These are phyloP conservation scores for Teratosphaeriaceae sp. DNA, from an alignment of 2,329 filamentous ascomycete species.

Conservation along the genomic window DNA sequence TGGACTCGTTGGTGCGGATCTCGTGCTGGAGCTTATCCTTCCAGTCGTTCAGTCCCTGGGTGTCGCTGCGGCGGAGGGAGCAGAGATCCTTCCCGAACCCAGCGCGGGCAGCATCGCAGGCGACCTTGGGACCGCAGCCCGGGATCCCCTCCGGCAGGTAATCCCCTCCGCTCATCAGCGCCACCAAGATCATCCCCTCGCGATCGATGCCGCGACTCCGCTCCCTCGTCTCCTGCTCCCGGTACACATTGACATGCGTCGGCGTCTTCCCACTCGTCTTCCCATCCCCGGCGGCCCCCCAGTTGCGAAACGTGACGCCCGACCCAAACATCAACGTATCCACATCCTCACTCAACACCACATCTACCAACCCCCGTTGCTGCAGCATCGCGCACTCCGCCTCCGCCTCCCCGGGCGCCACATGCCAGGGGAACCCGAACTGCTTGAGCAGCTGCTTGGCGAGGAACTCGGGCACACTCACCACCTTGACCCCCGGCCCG, in stretches of 20 bases:
- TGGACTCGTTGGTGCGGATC: conserved; percentile 74
- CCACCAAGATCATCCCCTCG: conserved; percentile 88
- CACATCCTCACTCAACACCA: conserved; percentile 91
- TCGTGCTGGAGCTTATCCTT: conserved; percentile 65
- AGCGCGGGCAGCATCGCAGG: conserved; percentile 81
- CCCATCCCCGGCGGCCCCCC: conserved; percentile 58
- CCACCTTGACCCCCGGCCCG: conserved; percentile 54
- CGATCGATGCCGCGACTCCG: conserved; percentile 59
- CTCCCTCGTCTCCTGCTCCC: conserved; percentile 52
- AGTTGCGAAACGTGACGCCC: conserved; percentile 69
- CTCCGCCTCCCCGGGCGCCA: conserved; percentile 90
- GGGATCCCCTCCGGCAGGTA: conserved; percentile 85
- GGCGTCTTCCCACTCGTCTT: conserved; percentile 56
- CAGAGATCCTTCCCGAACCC: conserved; percentile 78
- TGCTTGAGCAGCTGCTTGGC: conserved; percentile 77
- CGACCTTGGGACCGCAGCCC: conserved; percentile 79
- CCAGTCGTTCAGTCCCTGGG: conserved; percentile 59
- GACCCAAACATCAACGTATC: conserved; percentile 98
- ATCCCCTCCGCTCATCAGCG: conserved; percentile 91
- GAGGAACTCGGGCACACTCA: conserved; percentile 62
- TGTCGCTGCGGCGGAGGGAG: conserved; percentile 54
- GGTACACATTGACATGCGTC: conserved; percentile 81
- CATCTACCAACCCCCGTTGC: conserved; percentile 75
- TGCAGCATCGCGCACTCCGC: conserved; percentile 91
- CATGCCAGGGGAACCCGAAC: conserved; percentile 78